A percentile compares a stretch with the other conserved stretches of the same genome.
Evolutionary conservation across 768 basidiomycete species (phyloP).

Genomic region (Tulasnella calospora): DNA sequence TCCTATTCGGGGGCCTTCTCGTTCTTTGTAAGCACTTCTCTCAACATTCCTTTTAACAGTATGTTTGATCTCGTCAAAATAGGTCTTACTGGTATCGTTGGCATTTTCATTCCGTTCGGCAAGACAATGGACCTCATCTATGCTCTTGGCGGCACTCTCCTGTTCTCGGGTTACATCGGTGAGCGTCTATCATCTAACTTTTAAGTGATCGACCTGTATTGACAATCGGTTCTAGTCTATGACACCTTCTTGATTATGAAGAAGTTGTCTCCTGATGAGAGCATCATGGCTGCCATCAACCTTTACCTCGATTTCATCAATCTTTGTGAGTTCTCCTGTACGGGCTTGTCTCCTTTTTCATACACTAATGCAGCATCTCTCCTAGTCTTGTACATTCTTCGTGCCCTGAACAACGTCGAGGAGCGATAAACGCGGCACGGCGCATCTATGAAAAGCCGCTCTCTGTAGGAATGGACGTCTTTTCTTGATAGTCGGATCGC

Average conservation of each 20-base stretch:
- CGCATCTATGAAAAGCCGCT: not conserved
- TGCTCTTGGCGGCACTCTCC: constrained; percentile 54
- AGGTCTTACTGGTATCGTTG: constrained; percentile 80
- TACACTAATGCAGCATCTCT: constrained; percentile 20
- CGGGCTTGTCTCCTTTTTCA: not conserved
- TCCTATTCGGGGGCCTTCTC: constrained; percentile 17
- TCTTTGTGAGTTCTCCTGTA: constrained; percentile 56
- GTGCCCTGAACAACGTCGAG: constrained; percentile 57
- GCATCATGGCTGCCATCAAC: constrained; percentile 81
- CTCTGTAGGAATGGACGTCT: not conserved
- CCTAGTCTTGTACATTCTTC: constrained; percentile 77
- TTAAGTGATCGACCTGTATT: not conserved
- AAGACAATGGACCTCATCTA: constrained; percentile 76
- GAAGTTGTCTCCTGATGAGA: constrained; percentile 87
- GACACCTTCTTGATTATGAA: constrained; percentile 90
- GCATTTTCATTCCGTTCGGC: constrained; percentile 81
- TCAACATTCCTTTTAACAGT: not conserved
- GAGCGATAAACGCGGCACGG: constrained; percentile 2
- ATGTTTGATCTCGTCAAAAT: not conserved
- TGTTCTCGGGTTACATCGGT: constrained; percentile 25
- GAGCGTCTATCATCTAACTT: not conserved
- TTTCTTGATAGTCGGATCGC: not conserved
- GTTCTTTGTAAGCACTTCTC: constrained; percentile 55
- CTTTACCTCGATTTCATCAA: constrained; percentile 74
- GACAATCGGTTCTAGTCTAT: constrained; percentile 45